Base-by-base conservation (phyloP, 305 asterid genomes). In the Nicotiana rustica region DNA sequence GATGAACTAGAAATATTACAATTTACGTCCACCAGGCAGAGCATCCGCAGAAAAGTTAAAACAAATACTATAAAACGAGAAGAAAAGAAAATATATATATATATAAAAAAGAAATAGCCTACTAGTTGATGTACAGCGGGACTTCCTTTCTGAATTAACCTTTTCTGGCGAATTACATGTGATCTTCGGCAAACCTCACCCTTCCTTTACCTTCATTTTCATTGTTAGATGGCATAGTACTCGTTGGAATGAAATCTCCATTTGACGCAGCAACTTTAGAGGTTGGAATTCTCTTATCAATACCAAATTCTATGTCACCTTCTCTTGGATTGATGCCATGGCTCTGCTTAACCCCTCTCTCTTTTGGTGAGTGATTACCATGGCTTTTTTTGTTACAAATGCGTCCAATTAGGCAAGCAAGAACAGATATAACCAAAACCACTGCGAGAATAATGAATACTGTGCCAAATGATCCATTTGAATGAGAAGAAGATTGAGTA, bases 291-390 rank as follows among this genome's bases (percentile, higher is more conserved):
- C 73, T 55, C 60, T 81, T 71, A 44, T 44, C 78, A 10, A 41
- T 67, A 15, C 83, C 78, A 81, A 31, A 67, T 68, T 81, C 83
- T 56, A 56, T 67, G 49, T 81, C 79, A 56, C 67, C 56, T 36
- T 52, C 77, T 47, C 33, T 71, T 2, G 55, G 25, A 68, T 36
- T 31, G 15, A 68, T 68, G 29, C 13, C 62, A 19, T 66, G 44
- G 66, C 13, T 25, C 2, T 41, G 21, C 4, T 61, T 18, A 61
- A 12, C 5, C 8, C 29, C 67, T 17, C 14, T 33, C 9, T 60
- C 52, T 41, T 57, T 56, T 41, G 65, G 59, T 38, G 15, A 15
- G 13, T 71, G 61, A 21, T 41, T 55, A 69, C 61, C 61, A 12
- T 44, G 10, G 31, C 84, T 21, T 57, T 68, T 68, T 38, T 55